Conservation (phyloP, 306 rosid genomes). For the Cyamopsis tetragonoloba region DNA sequence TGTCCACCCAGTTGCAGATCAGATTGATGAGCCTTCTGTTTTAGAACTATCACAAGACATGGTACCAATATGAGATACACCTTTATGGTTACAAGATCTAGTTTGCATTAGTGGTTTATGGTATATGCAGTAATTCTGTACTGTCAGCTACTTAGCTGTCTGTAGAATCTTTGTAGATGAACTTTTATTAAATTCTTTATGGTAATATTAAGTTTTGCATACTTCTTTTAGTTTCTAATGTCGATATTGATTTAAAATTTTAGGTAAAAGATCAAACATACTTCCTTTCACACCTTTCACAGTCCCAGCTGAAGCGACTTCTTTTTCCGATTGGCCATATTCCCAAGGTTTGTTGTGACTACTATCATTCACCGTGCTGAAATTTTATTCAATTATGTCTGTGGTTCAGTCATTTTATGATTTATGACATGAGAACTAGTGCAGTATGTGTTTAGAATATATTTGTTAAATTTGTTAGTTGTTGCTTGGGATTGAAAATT, state of each 20-base stretch:
- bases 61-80: slow-evolving; percentile 42
- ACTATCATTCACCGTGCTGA: slow-evolving; percentile 5
- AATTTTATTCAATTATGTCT: background rate
- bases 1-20: slow-evolving; percentile 51
- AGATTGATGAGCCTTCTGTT: slow-evolving; percentile 43
- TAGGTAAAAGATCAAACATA: slow-evolving; percentile 97
- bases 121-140: background rate
- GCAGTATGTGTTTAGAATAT: background rate
- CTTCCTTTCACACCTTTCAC: slow-evolving; percentile 88
- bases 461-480: background rate
- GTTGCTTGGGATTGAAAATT: slow-evolving; percentile 4
- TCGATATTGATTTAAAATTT: slow-evolving; percentile 26
- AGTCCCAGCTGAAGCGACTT: slow-evolving; percentile 73
- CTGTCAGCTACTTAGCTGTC: background rate
- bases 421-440: background rate
- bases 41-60: slow-evolving; percentile 74
- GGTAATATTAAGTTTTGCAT: background rate
- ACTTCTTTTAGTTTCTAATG: slow-evolving; percentile 14
- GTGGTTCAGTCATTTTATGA: slow-evolving; percentile 5
- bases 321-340: slow-evolving; percentile 83
- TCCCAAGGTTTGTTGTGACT: slow-evolving; percentile 67
- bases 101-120: slow-evolving; percentile 12
- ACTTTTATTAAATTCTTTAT: slow-evolving; percentile 7
- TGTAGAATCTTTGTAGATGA: slow-evolving; percentile 17
- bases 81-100: slow-evolving; percentile 6